A percentile compares a stretch with the other conserved stretches of the same genome.
phyloP scores from a whole-genome alignment of 2,329 filamentous ascomycete genomes.

The Cladophialophora immunda region DNA sequence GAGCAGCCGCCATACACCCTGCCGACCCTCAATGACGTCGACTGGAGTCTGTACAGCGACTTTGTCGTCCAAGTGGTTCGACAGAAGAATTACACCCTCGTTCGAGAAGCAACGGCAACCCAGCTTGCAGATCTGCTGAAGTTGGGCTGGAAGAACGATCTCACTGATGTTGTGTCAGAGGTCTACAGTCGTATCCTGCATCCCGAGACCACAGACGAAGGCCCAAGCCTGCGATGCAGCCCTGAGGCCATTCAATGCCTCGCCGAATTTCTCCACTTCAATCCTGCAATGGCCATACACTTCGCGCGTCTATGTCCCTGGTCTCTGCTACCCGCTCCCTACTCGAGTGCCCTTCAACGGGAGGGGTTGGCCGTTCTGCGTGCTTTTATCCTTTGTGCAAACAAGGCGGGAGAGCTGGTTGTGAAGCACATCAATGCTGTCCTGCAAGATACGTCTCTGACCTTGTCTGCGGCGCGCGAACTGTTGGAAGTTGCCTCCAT shows the following conservation, averaged over 20 bases:
- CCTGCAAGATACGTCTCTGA: conserved; percentile 9
- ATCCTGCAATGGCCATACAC: conserved; percentile 7
- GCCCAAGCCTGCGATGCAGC: not conserved
- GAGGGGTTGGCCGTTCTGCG: not conserved
- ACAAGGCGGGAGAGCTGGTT: conserved; percentile 10
- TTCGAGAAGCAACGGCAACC: not conserved
- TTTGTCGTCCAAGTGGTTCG: conserved; percentile 6
- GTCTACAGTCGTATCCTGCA: not conserved
- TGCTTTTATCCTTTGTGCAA: conserved; percentile 9
- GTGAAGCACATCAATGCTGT: conserved; percentile 5
- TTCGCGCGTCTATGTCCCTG: conserved; percentile 13
- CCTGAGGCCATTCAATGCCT: not conserved
- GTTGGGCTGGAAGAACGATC: conserved; percentile 4
- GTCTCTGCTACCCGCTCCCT: not conserved
- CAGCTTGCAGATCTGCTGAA: conserved; percentile 5
- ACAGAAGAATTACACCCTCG: not conserved
- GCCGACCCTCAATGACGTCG: not conserved
- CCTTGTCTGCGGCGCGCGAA: not conserved
- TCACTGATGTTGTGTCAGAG: conserved; percentile 5
- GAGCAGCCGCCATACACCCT: not conserved
- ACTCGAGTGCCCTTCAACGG: not conserved
- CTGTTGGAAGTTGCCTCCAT: conserved; percentile 4
- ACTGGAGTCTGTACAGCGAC: conserved; percentile 11
- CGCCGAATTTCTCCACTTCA: conserved; percentile 11
- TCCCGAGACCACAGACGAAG: not conserved